These are phyloP conservation scores for Clarireedia monteithiana DNA, from an alignment of 2,329 filamentous ascomycete genomes.

Conservation along the genomic window DNA sequence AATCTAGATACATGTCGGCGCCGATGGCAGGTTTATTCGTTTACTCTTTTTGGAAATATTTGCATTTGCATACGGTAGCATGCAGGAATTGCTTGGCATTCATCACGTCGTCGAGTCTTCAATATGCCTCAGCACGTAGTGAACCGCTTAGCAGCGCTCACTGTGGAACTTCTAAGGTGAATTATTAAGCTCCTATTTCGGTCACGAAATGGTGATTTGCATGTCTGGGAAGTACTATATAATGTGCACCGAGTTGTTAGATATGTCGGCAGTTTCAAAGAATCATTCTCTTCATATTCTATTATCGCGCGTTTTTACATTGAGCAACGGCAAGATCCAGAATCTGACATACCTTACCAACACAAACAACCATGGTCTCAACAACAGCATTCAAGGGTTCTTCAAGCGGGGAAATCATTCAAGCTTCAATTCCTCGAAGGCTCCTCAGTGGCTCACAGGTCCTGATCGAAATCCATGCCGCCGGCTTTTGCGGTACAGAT, in stretches of 20 bases:
- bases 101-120: not conserved
- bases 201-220: no score
- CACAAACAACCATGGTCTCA: not conserved
- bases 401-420: not conserved
- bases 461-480: slow-evolving; percentile 52
- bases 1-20: no score
- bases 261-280: no score
- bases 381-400: slow-evolving; percentile 2
- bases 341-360: not conserved
- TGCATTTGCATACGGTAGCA: not conserved
- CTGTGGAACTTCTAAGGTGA: not conserved
- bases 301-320: not conserved
- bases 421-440: not conserved
- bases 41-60: not conserved
- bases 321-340: no score
- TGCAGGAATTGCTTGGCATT: not conserved
- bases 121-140: not conserved
- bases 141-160: not conserved
- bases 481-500: slow-evolving; percentile 56
- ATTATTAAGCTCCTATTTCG: no score
- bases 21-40: not conserved
- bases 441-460: slow-evolving; percentile 34
- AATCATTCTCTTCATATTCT: not conserved
- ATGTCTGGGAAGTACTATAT: no score
- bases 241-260: no score